phyloP scores from a whole-genome alignment of 352 stramenopile species.

The Globisporangium nodosum region DNA sequence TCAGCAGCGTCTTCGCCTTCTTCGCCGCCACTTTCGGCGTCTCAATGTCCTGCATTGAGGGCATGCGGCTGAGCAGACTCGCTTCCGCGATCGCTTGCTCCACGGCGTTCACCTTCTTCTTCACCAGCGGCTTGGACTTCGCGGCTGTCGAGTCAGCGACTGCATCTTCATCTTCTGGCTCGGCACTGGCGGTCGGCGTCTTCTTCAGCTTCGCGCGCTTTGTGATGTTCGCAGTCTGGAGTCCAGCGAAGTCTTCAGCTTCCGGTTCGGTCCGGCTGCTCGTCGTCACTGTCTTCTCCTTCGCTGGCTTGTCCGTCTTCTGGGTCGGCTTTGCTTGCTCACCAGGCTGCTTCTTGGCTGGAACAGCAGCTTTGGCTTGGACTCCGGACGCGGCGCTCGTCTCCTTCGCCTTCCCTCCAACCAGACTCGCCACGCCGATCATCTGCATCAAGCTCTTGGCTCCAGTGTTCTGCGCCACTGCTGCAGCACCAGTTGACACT shows the following conservation, averaged over 20 bases:
- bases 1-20: slow-evolving; percentile 35
- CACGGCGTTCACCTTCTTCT: slow-evolving; percentile 14
- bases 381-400: neutral
- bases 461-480: neutral
- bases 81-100: slow-evolving; percentile 42
- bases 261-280: slow-evolving; percentile 4
- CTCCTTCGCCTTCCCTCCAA: slow-evolving; percentile 1
- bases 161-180: slow-evolving; percentile 7
- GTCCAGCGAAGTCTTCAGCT: slow-evolving; percentile 8
- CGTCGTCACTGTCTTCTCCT: neutral
- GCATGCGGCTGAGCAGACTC: slow-evolving; percentile 42
- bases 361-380: neutral
- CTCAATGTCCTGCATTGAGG: slow-evolving; percentile 51
- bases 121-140: neutral
- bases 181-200: neutral
- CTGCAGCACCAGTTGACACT: neutral
- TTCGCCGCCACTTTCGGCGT: slow-evolving; percentile 62
- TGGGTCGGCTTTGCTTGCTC: neutral
- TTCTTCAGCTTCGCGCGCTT: slow-evolving; percentile 11
- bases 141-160: neutral
- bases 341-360: neutral
- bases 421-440: slow-evolving; percentile 7
- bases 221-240: slow-evolving; percentile 13
- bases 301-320: neutral
- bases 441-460: slow-evolving; percentile 18